Base-by-base conservation (phyloP, 2,329 filamentous ascomycete species). In the Myriosclerotinia duriaeana region DNA sequence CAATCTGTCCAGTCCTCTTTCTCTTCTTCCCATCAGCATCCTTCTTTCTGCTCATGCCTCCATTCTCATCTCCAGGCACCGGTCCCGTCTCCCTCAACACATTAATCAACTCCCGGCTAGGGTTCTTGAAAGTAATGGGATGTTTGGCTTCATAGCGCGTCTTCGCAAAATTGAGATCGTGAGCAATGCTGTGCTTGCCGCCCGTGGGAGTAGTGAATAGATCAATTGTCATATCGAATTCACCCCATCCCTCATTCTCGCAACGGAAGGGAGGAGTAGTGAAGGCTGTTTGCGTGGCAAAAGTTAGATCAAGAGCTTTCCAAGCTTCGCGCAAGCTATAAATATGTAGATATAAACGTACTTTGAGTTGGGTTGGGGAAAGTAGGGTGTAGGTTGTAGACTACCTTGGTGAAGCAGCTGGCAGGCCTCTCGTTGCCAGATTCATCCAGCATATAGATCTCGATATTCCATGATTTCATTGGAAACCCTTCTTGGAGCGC, bases 191-290 rank as follows among this genome's bases (percentile, higher is more conserved):
- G 75, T 92, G 86, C 75, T 97, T 94, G 67, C 89, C 87, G 66
- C 87, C 89, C 83, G 97, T 97, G 79, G 95, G 92, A 40, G 90
- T 88, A 53, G 90, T 91, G 76, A 88, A 90, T 72, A 96, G 85
- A 69, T 91, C 87, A 75, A 98, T 95, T 58, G 83, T 84, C 88
- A 99, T 94, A 77, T 98, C 95, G 78, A 99, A 99, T 80, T 98
- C 95, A 75, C 95, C 95, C 95, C 95, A 99, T 72, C 95, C 95
- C 80, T 97, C 91, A 79, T 99, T 96, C 70, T 87, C 83, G 79
- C 96, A 96, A 71, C 85, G 85, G 81, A 98, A 99, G 0, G 95
- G 95, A 0, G 93, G 87, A 71, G 90, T 89, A 76, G 88, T 89
- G 81, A 97, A 90, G 34, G 87, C 91, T 95, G 22, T 20, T 26